Base-by-base conservation (phyloP, 768 basidiomycete genomes). In the Podaxis mareebaensis region DNA sequence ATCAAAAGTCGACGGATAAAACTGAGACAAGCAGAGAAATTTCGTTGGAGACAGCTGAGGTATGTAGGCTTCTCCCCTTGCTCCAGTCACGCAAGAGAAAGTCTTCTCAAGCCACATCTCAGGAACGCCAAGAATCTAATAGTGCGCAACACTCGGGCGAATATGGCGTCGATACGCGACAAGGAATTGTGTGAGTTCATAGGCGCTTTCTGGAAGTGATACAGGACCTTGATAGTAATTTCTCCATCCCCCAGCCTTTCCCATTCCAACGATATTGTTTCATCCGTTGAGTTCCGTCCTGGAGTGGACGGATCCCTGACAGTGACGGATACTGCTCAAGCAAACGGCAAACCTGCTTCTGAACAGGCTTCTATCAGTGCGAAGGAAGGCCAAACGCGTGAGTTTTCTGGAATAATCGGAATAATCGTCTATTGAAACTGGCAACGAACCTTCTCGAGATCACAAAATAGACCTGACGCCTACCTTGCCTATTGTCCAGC, bases 11-110 rank as follows among this genome's bases (percentile, higher is more conserved):
- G 36, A 57, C 22, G 12, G 63, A 53, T 53, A 53, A 54, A 33
- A 28, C 33, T 33, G 44, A 44, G 39, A 77, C 53, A 75, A 77
- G 22, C 76, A 74, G 13, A 69, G 77, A 53, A 77, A 75, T 20
- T 76, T 76, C 10, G 75, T 13, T 30, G n/a, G 39, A 28, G 40
- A 17, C 39, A n/a, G 15, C 10, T 8, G 38, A 61, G 52, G 60
- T 61, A 28, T 53, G 51, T 53, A 51, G 33, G 15, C 11, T 42
- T 26, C 13, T 8, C 12, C 42, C 13, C 15, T 6, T 53, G 7
- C 3, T 38, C 39, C 7, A 20, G 15, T 8, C n/a, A 28, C 20
- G 40, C 26, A 12, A 24, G 13, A 44, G 24, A 17, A 26, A 26
- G 12, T n/a, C 24, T n/a, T 46, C 40, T 57, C 15, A 57, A 44